Conservation (phyloP, 176 grass and related monocot species). For the Elaeis guineensis region DNA sequence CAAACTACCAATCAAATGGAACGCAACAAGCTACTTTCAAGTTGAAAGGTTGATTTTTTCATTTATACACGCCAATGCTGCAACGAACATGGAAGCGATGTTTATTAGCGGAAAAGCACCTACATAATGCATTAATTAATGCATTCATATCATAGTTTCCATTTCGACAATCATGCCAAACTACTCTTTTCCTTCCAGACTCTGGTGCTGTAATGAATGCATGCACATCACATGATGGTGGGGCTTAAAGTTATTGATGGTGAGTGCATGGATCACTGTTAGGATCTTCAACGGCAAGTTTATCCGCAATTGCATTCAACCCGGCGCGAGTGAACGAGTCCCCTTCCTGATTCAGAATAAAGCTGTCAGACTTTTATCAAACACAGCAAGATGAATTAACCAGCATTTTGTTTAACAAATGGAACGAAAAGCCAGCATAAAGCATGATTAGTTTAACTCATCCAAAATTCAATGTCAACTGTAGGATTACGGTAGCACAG, state of each 20-base stretch:
- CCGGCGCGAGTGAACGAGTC: constrained; percentile 59
- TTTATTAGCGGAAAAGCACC: too few relatives aligned
- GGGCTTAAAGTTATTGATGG: constrained; percentile 61
- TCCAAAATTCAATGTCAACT: too few relatives aligned
- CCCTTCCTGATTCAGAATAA: constrained; percentile 46
- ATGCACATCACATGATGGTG: constrained; percentile 82
- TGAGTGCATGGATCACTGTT: constrained; percentile 42
- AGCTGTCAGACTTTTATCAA: constrained; percentile 12
- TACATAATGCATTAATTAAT: too few relatives aligned
- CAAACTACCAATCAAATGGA: too few relatives aligned
- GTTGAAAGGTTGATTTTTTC: too few relatives aligned
- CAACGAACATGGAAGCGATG: too few relatives aligned
- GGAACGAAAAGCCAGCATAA: too few relatives aligned
- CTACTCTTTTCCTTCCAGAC: constrained; percentile 51
- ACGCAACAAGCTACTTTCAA: too few relatives aligned
- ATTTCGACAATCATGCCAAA: constrained; percentile 76
- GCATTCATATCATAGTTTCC: constrained; percentile 44
- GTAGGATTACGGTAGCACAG: too few relatives aligned
- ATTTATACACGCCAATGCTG: too few relatives aligned
- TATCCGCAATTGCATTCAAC: constrained; percentile 48
- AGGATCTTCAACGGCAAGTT: constrained; percentile 49
- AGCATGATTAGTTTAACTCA: too few relatives aligned
- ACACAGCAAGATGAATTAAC: not conserved
- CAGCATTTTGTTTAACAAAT: not conserved
- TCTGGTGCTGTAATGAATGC: constrained; percentile 68